phyloP scores from a whole-genome alignment of 495 filamentous ascomycete species.

The Paragyromitra xinjiangensis region DNA sequence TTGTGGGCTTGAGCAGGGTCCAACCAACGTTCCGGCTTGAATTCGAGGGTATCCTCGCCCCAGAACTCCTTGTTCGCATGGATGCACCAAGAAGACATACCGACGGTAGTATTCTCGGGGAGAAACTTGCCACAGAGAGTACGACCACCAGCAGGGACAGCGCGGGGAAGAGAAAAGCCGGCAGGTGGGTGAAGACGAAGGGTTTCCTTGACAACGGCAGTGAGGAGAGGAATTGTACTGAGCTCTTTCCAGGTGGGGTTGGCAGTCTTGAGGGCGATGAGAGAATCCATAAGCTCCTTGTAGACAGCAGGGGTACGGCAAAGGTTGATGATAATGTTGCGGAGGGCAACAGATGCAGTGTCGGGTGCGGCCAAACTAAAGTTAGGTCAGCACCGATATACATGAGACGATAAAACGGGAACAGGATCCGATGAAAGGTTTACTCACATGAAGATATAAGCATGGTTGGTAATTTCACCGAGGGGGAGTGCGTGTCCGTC shows the following conservation, averaged over 20 bases:
- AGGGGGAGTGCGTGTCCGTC: constrained; percentile 51
- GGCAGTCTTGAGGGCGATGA: constrained; percentile 32
- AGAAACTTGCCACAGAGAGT: constrained; percentile 63
- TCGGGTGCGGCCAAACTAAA: constrained; percentile 49
- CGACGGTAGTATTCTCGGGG: constrained; percentile 58
- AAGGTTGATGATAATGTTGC: constrained; percentile 48
- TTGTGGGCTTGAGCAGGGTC: constrained; percentile 71
- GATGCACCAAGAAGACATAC: constrained; percentile 54
- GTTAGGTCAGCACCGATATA: constrained; percentile 19
- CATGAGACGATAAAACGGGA: neutral
- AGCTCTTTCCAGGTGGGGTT: constrained; percentile 52
- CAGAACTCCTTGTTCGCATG: constrained; percentile 71
- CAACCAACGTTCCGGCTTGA: constrained; percentile 80
- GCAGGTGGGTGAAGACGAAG: constrained; percentile 91
- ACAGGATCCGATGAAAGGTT: neutral
- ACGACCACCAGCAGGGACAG: constrained; percentile 71
- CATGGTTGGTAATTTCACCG: constrained; percentile 49
- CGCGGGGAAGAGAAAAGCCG: constrained; percentile 83
- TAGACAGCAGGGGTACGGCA: constrained; percentile 39
- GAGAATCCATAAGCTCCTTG: constrained; percentile 42
- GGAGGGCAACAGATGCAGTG: constrained; percentile 47
- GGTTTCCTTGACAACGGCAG: constrained; percentile 84
- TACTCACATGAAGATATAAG: constrained; percentile 49
- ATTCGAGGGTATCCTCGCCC: constrained; percentile 81
- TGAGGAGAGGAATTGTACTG: constrained; percentile 76